These are phyloP conservation scores for Cephalotrichum gorgonifer DNA, from an alignment of 2,329 filamentous ascomycete genomes.

Conservation along the genomic window DNA sequence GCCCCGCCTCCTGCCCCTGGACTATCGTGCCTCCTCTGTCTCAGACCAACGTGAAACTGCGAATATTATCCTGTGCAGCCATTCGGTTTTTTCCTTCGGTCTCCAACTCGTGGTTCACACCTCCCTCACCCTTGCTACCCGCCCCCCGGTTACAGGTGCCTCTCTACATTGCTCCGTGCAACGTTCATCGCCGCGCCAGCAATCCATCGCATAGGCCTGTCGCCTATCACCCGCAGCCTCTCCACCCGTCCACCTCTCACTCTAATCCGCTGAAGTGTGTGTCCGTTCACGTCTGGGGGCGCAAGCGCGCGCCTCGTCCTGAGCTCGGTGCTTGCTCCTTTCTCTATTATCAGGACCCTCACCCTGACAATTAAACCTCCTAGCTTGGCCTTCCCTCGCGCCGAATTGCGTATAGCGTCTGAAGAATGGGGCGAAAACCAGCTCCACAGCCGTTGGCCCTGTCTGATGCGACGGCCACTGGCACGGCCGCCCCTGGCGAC, in stretches of 20 bases:
- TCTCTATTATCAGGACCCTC: background rate
- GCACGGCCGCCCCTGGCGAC: background rate
- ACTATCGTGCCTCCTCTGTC: background rate
- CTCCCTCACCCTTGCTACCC: background rate
- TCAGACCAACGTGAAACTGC: background rate
- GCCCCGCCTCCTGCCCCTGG: background rate
- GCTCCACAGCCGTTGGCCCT: conserved; percentile 48
- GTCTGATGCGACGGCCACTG: conserved; percentile 22
- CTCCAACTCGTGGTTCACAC: too few species aligned
- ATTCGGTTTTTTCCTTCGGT: background rate
- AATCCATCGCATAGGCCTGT: background rate
- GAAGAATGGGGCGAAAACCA: conserved; percentile 31
- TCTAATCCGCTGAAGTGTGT: background rate
- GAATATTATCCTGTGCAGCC: background rate
- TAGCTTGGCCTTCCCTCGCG: background rate
- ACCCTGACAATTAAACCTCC: conserved; percentile 1
- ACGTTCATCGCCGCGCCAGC: background rate
- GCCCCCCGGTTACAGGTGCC: background rate
- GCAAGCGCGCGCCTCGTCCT: background rate
- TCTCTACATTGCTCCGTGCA: background rate
- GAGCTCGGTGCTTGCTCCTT: background rate
- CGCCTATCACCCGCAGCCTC: too few species aligned
- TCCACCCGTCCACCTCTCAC: too few species aligned
- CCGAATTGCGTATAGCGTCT: background rate
- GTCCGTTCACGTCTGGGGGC: background rate